Evolutionary conservation across 306 rosid genomes (phyloP), one percentile per base, ranked within the genome.

Genomic region (Alnus glutinosa): DNA sequence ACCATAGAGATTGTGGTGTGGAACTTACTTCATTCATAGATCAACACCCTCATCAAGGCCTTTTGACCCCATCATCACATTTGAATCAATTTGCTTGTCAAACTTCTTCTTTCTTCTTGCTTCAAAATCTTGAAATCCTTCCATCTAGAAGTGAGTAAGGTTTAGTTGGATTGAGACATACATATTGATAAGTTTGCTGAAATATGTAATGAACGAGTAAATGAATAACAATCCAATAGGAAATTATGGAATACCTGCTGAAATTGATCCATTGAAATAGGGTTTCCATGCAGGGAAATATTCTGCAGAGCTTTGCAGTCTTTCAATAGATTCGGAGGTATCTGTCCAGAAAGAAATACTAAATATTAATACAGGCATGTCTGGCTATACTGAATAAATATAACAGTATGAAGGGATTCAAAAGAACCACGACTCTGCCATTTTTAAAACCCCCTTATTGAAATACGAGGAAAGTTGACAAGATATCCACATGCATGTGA

Each of bases 21-120:
- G 46, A 72, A 66, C 79, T 76, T 80, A 84, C 84, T 15, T 19
- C 75, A 77, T 71, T 90, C 85, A 95, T 55, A 80, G 86, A 87
- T 96, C 99, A 50, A 96, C 96, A 68, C 99, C 97, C 84, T 93
- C 99, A 36, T 96, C 97, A 2, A 96, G 96, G 83, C 98, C 96
- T 82, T 86, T 95, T 78, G 98, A 95, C 69, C 98, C 77, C 44
- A 95, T 91, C 94, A 95, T 91, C 64, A 91, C 98, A 77, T 95
- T 95, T 49, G 97, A 89, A 83, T 90, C 94, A 55, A 93, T 93
- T 75, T 95, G 98, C 84, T 95, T 95, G 92, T 95, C 98, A 42
- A 95, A 88, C 88, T 93, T 95, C 90, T 89, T 95, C 87, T 76
- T 95, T 87, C 98, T 90, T 78, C 97, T 91, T 4, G 80, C 88